Evolutionary conservation across 1,284 basidiomycete species (phyloP).

Genomic region (Melampsora larici-populina): DNA sequence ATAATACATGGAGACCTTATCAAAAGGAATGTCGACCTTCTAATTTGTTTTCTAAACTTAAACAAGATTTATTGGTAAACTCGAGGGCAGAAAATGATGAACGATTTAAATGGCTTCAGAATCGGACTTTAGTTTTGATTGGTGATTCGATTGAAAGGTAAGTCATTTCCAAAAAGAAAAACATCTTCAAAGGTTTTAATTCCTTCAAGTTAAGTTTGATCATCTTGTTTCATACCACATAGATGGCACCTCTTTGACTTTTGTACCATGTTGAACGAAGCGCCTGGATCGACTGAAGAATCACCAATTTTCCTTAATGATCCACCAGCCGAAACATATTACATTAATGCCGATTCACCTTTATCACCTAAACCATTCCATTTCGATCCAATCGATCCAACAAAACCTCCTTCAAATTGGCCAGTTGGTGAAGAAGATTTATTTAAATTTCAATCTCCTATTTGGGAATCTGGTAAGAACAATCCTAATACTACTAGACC

Average conservation of each 20-base stretch:
- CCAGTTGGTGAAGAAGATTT: slow-evolving; percentile 13
- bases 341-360: slow-evolving; percentile 17
- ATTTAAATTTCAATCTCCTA: slow-evolving; percentile 19
- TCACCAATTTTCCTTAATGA: neutral
- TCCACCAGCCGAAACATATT: slow-evolving; percentile 21
- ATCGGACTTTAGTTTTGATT: slow-evolving; percentile 24
- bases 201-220: neutral
- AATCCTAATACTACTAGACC: slow-evolving; percentile 35
- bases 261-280: slow-evolving; percentile 27
- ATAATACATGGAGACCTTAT: slow-evolving; percentile 27
- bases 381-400: slow-evolving; percentile 12
- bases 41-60: slow-evolving; percentile 4
- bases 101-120: slow-evolving; percentile 22
- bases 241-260: slow-evolving; percentile 38
- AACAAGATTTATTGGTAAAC: slow-evolving; percentile 9
- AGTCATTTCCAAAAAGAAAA: neutral
- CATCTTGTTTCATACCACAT: neutral
- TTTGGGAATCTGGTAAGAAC: slow-evolving; percentile 30
- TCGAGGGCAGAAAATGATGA: neutral
- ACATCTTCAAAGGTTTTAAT: neutral
- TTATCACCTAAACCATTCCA: slow-evolving; percentile 24
- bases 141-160: slow-evolving; percentile 16
- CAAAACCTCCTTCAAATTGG: slow-evolving; percentile 5
- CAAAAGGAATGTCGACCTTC: neutral
- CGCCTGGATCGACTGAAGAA: slow-evolving; percentile 13